Evolutionary conservation across 1,284 basidiomycete species (phyloP).

Genomic region (Fomitiporia mediterranea): DNA sequence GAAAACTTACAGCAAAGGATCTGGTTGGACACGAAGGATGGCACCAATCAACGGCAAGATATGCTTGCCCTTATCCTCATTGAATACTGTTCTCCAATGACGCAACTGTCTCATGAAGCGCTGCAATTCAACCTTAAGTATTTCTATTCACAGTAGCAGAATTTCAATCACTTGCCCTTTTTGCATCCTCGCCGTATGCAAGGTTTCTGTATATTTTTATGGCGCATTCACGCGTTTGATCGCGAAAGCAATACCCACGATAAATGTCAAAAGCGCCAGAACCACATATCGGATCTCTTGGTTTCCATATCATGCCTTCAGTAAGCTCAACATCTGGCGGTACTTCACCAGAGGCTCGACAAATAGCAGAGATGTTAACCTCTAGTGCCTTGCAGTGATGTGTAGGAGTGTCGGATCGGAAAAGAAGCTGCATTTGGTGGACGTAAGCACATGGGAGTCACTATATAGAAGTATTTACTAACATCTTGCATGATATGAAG

Average conservation of each 20-base stretch:
- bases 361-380: conserved; percentile 1
- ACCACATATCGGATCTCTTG: not conserved
- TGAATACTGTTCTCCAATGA: conserved; percentile 51
- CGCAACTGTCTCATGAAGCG: conserved; percentile 47
- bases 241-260: conserved; percentile 46
- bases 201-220: no score
- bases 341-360: not conserved
- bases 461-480: no score
- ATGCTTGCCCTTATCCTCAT: conserved; percentile 42
- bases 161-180: no score
- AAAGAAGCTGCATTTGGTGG: not conserved
- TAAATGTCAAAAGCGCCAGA: conserved; percentile 39
- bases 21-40: conserved; percentile 26
- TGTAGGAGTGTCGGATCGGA: not conserved
- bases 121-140: no score
- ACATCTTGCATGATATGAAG: no score
- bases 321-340: conserved; percentile 7
- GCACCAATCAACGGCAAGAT: conserved; percentile 54
- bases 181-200: no score
- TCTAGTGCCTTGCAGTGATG: not conserved
- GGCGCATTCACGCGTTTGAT: conserved; percentile 49
- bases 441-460: no score
- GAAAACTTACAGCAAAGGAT: not conserved
- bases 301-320: not conserved
- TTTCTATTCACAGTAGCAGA: no score